phyloP scores from a whole-genome alignment of 2,329 filamentous ascomycete genomes.

The Hypoxylon rubiginosum region DNA sequence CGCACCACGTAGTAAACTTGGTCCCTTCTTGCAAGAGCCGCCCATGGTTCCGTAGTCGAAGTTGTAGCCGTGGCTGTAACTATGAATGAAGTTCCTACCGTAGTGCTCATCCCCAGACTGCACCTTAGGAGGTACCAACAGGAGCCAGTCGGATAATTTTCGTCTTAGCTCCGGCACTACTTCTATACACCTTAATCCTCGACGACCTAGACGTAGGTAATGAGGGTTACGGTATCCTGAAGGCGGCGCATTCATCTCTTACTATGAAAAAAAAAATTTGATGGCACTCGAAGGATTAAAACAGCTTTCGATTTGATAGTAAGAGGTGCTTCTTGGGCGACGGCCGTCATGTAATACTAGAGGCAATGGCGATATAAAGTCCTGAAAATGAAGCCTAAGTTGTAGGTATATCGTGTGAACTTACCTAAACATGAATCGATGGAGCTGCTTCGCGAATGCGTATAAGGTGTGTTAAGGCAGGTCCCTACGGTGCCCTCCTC shows the following conservation, averaged over 20 bases:
- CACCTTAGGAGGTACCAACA: background rate
- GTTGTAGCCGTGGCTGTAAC: slow-evolving; percentile 21
- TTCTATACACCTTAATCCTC: slow-evolving; percentile 8
- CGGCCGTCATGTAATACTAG: background rate
- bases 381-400: background rate
- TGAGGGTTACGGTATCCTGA: background rate
- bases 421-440: background rate
- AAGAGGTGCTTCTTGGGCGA: background rate
- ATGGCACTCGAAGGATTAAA: background rate
- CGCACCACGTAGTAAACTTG: slow-evolving; percentile 19
- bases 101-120: slow-evolving; percentile 17
- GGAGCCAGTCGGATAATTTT: slow-evolving; percentile 34
- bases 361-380: background rate
- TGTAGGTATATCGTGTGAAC: background rate
- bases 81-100: slow-evolving; percentile 22
- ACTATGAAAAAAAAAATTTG: background rate
- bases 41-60: slow-evolving; percentile 13
- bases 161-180: slow-evolving; percentile 23
- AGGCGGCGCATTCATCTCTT: background rate
- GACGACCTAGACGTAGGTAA: background rate
- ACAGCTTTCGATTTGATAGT: background rate
- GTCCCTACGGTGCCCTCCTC: slow-evolving; percentile 7
- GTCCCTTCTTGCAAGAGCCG: slow-evolving; percentile 25
- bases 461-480: slow-evolving; percentile 11
- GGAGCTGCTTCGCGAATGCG: background rate